Base-by-base conservation (phyloP, 2,329 filamentous ascomycete genomes). In the Proliferodiscus dingleyae region DNA sequence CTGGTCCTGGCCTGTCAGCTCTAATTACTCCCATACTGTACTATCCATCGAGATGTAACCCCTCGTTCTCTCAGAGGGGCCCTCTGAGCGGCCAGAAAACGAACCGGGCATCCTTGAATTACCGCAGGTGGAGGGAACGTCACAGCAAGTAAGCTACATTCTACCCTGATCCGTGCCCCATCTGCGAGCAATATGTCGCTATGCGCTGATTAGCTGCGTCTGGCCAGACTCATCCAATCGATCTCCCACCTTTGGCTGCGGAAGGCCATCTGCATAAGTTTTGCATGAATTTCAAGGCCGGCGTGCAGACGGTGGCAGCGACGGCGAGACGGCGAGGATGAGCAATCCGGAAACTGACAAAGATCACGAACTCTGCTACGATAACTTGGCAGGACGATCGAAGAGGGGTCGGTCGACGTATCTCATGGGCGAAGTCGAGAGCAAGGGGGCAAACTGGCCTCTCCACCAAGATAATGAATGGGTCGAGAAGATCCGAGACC, bases 261-360 rank as follows among this genome's bases (percentile, higher is more conserved):
- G 44, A 46, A 38, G 41, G 47, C 50, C 42, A 44, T 43, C 41
- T 48, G 37, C 34, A 47, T 34, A 32, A 39, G 16, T 43, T 38
- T 41, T 51, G 57, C 57, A 59, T 59, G 52, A 57, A 57, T 58
- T 43, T 54, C 47, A 38, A 46, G 29, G 34, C 41, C 24, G 24
- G 37, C 48, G 48, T 57, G 53, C 55, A 54, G 46, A 45, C 44
- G 44, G 39, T 48, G 30, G 38, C 51, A 37, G 34, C n/a, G 30
- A 33, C 53, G 50, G 47, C 47, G 43, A 44, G 30, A 33, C 53
- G 50, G 47, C 47, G 43, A 44, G 33, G 40, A 39, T 41, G 29
- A 4, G n/a, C 44, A 41, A 15, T n/a, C 36, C 28, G 36, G 37
- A 38, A 21, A 49, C 18, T 37, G 33, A n/a, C 16, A 18, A 19